Conservation (phyloP, 768 basidiomycete species). For the Gymnopilus dilepis region DNA sequence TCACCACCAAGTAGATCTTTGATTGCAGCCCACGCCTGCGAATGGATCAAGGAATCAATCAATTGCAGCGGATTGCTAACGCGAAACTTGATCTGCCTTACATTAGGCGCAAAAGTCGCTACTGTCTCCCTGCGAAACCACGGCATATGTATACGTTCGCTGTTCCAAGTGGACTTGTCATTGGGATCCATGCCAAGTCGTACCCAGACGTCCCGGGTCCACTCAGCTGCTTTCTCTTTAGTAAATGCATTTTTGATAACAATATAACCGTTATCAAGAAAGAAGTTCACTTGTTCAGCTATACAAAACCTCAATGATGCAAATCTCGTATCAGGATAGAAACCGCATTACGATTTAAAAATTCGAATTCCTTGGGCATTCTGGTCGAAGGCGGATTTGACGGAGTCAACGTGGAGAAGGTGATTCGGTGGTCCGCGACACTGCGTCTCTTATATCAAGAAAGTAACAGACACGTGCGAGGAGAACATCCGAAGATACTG, state of each 20-base stretch:
- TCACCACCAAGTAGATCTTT: conserved; percentile 64
- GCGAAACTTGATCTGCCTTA: not conserved
- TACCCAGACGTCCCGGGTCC: conserved; percentile 56
- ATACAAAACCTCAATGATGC: conserved; percentile 4
- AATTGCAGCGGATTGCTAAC: conserved; percentile 19
- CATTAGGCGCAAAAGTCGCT: conserved; percentile 58
- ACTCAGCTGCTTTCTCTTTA: conserved; percentile 52
- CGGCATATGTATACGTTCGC: conserved; percentile 62
- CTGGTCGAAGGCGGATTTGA: not conserved
- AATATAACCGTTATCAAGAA: conserved; percentile 60
- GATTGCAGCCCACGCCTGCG: conserved; percentile 63
- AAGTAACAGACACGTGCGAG: not conserved
- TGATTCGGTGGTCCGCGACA: not conserved
- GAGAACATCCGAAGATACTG: not conserved
- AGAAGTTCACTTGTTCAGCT: conserved; percentile 57
- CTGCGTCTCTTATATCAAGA: not conserved
- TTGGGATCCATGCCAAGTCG: conserved; percentile 56
- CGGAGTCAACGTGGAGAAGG: not conserved
- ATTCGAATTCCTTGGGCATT: conserved; percentile 40
- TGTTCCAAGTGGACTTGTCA: conserved; percentile 60
- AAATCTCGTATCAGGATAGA: not conserved
- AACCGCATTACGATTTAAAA: conserved; percentile 40
- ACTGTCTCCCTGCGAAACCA: conserved; percentile 51
- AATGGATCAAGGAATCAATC: conserved; percentile 34
- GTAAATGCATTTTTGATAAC: conserved; percentile 59